Conservation (phyloP, 768 basidiomycete genomes). For the Phlebiopsis flavidoalba region DNA sequence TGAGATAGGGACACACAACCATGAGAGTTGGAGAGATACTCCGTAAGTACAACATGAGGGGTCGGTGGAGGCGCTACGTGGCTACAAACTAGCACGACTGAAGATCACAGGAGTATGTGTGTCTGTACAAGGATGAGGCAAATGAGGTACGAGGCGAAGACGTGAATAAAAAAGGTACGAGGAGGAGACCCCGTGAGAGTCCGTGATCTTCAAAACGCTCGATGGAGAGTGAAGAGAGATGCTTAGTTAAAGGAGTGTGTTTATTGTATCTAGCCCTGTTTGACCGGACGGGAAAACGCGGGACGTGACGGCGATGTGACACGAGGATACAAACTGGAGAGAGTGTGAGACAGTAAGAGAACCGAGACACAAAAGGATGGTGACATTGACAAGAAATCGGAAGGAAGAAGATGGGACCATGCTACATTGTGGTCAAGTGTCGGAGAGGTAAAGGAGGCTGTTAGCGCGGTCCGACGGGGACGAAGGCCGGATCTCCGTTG, state of each 20-base stretch:
- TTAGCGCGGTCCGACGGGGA: conserved; percentile 4
- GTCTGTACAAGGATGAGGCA: neutral
- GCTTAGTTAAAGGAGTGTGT: neutral
- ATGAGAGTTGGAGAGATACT: neutral
- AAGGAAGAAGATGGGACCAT: neutral
- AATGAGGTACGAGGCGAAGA: neutral
- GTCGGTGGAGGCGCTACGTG: neutral
- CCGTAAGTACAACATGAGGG: conserved; percentile 3
- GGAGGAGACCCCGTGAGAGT: no score
- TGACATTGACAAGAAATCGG: conserved; percentile 11
- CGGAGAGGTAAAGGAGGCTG: neutral
- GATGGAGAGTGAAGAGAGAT: neutral
- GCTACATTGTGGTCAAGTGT: conserved; percentile 4
- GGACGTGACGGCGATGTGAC: neutral
- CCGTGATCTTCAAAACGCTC: neutral
- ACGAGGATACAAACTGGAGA: conserved; percentile 1
- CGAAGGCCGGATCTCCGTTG: conserved; percentile 15
- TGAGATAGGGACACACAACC: neutral
- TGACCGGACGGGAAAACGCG: neutral
- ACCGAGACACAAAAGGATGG: conserved; percentile 7
- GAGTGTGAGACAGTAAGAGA: conserved; percentile 20
- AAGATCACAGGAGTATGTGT: neutral
- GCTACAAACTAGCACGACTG: conserved; percentile 1
- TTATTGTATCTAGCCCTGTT: neutral
- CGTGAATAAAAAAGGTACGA: no score